Base-by-base conservation (phyloP, 495 filamentous ascomycete genomes). In the Aspergillus incahuasiensis region DNA sequence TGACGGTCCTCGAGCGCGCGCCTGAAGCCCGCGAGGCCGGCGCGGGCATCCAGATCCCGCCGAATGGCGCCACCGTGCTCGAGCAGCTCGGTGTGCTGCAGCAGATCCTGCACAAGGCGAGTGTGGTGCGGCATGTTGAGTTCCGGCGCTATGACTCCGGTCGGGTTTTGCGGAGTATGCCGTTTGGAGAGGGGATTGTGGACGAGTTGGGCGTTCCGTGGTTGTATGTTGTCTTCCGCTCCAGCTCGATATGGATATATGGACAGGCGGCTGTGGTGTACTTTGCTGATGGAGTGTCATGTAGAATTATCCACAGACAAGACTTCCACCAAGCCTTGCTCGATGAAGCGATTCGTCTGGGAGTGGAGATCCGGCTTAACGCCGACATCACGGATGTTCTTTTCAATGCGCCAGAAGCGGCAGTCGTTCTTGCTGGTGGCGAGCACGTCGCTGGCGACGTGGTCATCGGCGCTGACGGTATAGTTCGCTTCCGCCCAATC, bases 61-160 rank as follows among this genome's bases (percentile, higher is more conserved):
- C 80, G 6, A 82, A 82, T 60, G 74, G 70, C 19, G 65, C 66
- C 8, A 69, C 75, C 25, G 62, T 82, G 0, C 68, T 82, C 44
- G 57, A 68, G 25, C 53, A 67, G 43, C 79, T 81, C 65, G 74
- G 73, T n/a, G 60, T 85, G 3, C 61, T 71, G 24, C 59, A 71
- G n/a, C 51, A 63, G 20, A 58, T 83, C 8, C 43, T 67, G 12
- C 63, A 70, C 15, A 60, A 68, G 30, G 80, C 76, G 13, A 69
- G 73, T 9, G 59, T 69, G n/a, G 79, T 81, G 0, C 61, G 67
- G 3, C 64, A 73, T 6, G 71, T 84, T 35, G 68, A 79, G 34
- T 73, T 86, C 39, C 76, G 75, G 52, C 75, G 80, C 9, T 82
- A 81, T 64, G 69, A 76, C 44, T 76, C 79, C 61, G 79, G 76